These are phyloP conservation scores for Yarrowia sp. DNA, from an alignment of 805 yeast species.

Conservation along the genomic window DNA sequence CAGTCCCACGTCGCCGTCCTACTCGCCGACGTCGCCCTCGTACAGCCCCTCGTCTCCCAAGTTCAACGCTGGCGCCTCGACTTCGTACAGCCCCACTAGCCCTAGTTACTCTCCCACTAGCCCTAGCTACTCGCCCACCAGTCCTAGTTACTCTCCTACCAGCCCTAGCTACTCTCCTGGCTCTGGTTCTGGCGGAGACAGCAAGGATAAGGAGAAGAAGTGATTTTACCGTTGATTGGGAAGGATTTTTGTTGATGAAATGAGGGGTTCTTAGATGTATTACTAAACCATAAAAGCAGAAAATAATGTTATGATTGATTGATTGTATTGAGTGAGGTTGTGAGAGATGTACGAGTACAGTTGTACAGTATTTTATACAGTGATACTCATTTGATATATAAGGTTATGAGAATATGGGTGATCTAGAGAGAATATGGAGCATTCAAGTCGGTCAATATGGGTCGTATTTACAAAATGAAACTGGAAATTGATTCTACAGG, in stretches of 20 bases:
- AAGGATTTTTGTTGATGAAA: not conserved
- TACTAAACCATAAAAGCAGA: conserved; percentile 15
- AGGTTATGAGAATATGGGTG: too few species aligned
- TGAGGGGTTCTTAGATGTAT: conserved; percentile 18
- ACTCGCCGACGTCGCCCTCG: conserved; percentile 74
- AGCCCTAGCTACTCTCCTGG: conserved; percentile 49
- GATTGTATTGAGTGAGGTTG: too few species aligned
- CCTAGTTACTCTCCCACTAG: conserved; percentile 76
- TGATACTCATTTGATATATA: too few species aligned
- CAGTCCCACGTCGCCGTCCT: conserved; percentile 62
- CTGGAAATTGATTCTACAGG: too few species aligned
- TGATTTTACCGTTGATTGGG: not conserved
- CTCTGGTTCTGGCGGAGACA: not conserved
- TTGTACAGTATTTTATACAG: too few species aligned
- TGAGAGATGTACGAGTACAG: too few species aligned
- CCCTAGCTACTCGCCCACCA: conserved; percentile 52
- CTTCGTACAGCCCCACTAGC: conserved; percentile 68
- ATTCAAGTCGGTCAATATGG: too few species aligned
- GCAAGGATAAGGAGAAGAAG: conserved; percentile 23
- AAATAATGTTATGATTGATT: conserved; percentile 3
- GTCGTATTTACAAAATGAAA: too few species aligned
- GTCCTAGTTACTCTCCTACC: conserved; percentile 41
- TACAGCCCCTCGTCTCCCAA: conserved; percentile 77
- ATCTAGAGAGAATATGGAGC: too few species aligned
- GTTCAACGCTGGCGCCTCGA: conserved; percentile 45